Evolutionary conservation across 2,329 filamentous ascomycete genomes (phyloP), one percentile per base, ranked within the genome.

Genomic region (Ceratocystiopsis minuta): DNA sequence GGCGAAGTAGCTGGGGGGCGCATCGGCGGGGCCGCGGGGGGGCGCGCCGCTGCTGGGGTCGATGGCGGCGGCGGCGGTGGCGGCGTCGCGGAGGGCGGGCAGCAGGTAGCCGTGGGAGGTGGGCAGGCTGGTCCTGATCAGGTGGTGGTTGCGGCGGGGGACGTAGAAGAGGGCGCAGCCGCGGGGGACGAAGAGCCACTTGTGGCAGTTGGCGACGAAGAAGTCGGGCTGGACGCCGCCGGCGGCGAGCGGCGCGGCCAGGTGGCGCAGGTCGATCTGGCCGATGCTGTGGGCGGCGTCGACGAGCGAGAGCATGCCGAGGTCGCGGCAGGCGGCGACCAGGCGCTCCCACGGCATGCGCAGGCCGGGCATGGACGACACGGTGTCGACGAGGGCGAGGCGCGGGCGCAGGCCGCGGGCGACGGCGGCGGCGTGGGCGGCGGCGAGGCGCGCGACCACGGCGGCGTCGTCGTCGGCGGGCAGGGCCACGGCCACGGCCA

Each of bases 241-340:
- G 24, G n/a, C n/a, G n/a, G n/a, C n/a, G n/a, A n/a, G n/a, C n/a
- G n/a, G n/a, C n/a, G n/a, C n/a, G n/a, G 24, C 24, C 31, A 85
- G 57, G 54, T 81, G 51, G 12, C 49, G 66, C 5, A 86, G 55
- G 4, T 72, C 65, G n/a, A 86, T 66, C 40, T 82, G 75, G 0
- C 81, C 81, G 31, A 85, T 59, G 0, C 70, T 72, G 55, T 87
- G 81, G 0, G 80, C 81, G 1, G 65, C 81, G 52, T 87, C 81
- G 41, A 86, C 62, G 13, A 75, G 60, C 45, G 74, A 80, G 43
- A 82, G 53, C 7, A 86, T 63, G 0, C 65, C 67, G 37, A 76
- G 59, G 24, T 42, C 44, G 37, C 63, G 67, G 53, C 79, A 83
- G 2, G 69, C 61, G 4, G 54, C 52, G 0, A 69, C 67, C 18